Conservation (phyloP, 306 rosid species). For the Corylus avellana region DNA sequence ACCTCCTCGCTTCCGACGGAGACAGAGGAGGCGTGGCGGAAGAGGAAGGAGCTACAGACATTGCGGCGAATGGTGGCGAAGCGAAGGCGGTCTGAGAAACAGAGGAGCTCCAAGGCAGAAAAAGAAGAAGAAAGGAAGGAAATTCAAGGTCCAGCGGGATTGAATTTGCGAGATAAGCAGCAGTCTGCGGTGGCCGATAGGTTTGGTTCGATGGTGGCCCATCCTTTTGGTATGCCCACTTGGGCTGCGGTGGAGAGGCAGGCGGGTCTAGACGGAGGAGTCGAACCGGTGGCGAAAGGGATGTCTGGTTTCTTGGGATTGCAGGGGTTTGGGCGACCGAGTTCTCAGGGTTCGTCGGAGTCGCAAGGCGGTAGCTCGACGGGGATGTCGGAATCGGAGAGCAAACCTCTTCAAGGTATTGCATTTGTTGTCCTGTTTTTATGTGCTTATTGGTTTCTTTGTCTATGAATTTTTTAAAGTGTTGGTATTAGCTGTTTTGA, state of each 20-base stretch:
- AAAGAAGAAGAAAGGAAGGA: constrained; percentile 52
- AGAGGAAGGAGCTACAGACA: constrained; percentile 90
- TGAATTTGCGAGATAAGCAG: constrained; percentile 31
- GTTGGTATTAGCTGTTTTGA: background rate
- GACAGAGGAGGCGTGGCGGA: constrained; percentile 94
- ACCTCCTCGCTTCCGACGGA: constrained; percentile 83
- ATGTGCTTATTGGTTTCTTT: background rate
- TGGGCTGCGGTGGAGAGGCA: constrained; percentile 48
- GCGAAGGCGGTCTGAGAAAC: constrained; percentile 86
- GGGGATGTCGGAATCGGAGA: constrained; percentile 80
- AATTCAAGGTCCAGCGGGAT: constrained; percentile 32
- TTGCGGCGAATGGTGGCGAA: constrained; percentile 88
- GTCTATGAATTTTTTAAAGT: background rate
- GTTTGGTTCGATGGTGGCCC: constrained; percentile 23
- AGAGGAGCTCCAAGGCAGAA: constrained; percentile 50
- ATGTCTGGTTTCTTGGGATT: constrained; percentile 32
- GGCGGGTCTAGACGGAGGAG: constrained; percentile 37
- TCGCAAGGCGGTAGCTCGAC: constrained; percentile 87
- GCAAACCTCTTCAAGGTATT: constrained; percentile 66
- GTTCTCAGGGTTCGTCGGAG: constrained; percentile 71
- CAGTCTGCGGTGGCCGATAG: constrained; percentile 8
- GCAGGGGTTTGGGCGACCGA: constrained; percentile 45
- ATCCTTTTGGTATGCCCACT: constrained; percentile 38
- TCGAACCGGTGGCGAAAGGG: constrained; percentile 42
- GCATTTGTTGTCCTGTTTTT: background rate